phyloP scores from a whole-genome alignment of 2,329 filamentous ascomycete species.

The Chrysoporthe puriensis region DNA sequence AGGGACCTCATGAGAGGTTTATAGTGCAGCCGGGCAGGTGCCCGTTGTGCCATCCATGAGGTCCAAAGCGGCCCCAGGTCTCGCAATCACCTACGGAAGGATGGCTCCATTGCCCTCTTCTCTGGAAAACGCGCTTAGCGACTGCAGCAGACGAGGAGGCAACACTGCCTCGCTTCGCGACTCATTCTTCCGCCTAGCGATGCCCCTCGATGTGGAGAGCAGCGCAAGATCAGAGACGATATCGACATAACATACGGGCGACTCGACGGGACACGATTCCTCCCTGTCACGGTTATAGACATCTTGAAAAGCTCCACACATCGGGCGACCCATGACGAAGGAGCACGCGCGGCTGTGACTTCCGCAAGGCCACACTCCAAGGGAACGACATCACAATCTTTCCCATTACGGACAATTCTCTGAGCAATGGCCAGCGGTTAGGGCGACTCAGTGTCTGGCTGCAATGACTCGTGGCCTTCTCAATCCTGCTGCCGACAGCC shows the following conservation, averaged over 20 bases:
- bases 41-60: conserved; percentile 47
- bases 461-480: neutral
- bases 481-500: neutral
- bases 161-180: neutral
- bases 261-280: neutral
- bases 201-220: neutral
- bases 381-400: neutral
- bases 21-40: conserved; percentile 71
- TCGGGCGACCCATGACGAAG: neutral
- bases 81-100: neutral
- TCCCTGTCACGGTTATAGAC: neutral
- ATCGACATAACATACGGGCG: neutral
- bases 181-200: neutral
- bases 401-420: neutral
- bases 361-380: neutral
- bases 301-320: neutral
- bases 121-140: neutral
- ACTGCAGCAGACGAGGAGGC: neutral
- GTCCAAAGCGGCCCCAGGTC: neutral
- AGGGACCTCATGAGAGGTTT: conserved; percentile 73
- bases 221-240: neutral
- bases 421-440: too few species aligned
- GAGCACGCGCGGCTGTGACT: neutral
- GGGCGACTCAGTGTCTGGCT: neutral
- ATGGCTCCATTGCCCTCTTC: neutral